phyloP scores from a whole-genome alignment of 768 basidiomycete species.

The Suillus decipiens region DNA sequence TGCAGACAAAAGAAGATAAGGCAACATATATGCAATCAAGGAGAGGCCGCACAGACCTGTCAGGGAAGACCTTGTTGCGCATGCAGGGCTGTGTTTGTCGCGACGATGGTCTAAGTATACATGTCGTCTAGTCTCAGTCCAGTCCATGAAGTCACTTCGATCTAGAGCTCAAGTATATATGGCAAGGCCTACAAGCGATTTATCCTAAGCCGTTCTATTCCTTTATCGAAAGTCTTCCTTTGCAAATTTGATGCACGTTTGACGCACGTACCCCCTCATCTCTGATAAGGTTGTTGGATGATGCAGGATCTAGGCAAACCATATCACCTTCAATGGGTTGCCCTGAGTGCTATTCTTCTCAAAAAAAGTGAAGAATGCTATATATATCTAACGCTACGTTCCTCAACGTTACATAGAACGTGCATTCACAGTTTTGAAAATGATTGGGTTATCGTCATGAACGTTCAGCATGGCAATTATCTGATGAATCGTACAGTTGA shows the following conservation, averaged over 20 bases:
- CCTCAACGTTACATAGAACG: neutral
- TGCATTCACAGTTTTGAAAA: neutral
- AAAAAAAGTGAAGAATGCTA: too few relatives aligned
- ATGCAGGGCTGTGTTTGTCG: too few relatives aligned
- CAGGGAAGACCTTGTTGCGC: too few relatives aligned
- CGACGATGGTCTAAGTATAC: too few relatives aligned
- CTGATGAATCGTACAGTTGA: slow-evolving; percentile 33
- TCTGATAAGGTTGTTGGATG: neutral
- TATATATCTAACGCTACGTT: neutral
- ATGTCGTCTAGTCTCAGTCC: too few relatives aligned
- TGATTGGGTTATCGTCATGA: slow-evolving; percentile 17
- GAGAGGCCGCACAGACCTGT: too few relatives aligned
- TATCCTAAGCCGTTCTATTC: slow-evolving; percentile 20
- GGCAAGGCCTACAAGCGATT: too few relatives aligned
- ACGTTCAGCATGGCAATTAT: slow-evolving; percentile 20
- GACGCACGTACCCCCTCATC: neutral
- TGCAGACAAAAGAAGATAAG: too few relatives aligned
- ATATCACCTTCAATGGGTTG: neutral
- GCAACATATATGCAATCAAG: too few relatives aligned
- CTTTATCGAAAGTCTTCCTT: slow-evolving; percentile 16
- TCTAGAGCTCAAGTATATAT: too few relatives aligned
- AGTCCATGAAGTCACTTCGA: too few relatives aligned
- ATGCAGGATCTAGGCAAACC: neutral
- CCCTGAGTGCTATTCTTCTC: neutral
- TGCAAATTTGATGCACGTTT: too few relatives aligned